Percentiles rank a stretch among this genome's conserved stretches.
phyloP scores from a whole-genome alignment of 306 rosid genomes.

The Fagus crenata region DNA sequence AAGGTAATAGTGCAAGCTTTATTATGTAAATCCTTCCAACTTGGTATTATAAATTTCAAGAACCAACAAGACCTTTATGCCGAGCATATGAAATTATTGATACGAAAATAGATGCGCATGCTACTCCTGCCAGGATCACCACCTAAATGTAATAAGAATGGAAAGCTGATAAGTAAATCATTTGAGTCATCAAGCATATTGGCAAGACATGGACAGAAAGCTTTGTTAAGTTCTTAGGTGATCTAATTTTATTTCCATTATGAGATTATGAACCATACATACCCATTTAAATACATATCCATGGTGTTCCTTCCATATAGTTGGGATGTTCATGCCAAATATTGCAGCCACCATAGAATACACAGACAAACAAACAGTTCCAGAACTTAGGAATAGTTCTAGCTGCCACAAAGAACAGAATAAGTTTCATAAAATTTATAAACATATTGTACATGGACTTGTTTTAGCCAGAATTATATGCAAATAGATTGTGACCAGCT shows the following conservation, averaged over 20 bases:
- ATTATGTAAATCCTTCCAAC: conserved; percentile 2
- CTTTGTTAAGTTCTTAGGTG: neutral
- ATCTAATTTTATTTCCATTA: neutral
- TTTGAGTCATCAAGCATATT: conserved; percentile 1
- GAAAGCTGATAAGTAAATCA: conserved; percentile 2
- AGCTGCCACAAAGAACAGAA: conserved; percentile 47
- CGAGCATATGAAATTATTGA: conserved; percentile 70
- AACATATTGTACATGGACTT: conserved; percentile 3
- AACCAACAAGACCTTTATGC: conserved; percentile 86
- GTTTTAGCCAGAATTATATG: neutral
- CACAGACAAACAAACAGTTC: conserved; percentile 64
- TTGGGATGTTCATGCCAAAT: conserved; percentile 86
- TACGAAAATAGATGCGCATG: conserved; percentile 55
- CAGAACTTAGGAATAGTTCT: conserved; percentile 76
- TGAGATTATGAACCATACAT: conserved; percentile 23
- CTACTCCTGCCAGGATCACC: conserved; percentile 61
- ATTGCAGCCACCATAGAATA: conserved; percentile 80
- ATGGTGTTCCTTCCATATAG: conserved; percentile 59
- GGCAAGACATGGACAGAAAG: neutral
- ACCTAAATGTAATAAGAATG: conserved; percentile 47
- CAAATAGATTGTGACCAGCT: neutral
- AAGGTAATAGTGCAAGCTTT: neutral
- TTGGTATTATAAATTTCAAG: conserved; percentile 43
- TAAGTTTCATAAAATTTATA: neutral
- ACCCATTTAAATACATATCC: conserved; percentile 78